A percentile compares a stretch with the other conserved stretches of the same genome.
These are phyloP conservation scores for Begonia peltatifolia DNA, from an alignment of 306 rosid genomes.

Conservation along the genomic window DNA sequence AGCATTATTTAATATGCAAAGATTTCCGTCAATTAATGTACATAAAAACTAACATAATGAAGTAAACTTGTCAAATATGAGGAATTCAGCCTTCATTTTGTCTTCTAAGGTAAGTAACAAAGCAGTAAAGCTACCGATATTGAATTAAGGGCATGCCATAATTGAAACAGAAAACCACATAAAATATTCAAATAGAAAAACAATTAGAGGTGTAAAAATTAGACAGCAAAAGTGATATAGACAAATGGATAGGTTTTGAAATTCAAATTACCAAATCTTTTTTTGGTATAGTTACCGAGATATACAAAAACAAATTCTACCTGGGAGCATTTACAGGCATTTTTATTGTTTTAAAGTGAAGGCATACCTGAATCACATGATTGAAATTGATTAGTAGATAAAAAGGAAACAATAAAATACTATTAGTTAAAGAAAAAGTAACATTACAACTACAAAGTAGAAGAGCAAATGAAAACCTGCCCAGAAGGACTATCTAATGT, in stretches of 20 bases:
- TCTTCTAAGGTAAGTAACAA: too few relatives aligned
- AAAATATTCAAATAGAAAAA: too few relatives aligned
- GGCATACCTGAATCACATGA: conserved; percentile 70
- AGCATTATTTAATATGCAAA: too few relatives aligned
- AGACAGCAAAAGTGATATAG: too few relatives aligned
- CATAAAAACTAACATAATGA: too few relatives aligned
- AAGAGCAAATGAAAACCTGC: conserved; percentile 42
- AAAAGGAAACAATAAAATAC: conserved; percentile 4
- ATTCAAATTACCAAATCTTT: not conserved
- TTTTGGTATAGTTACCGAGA: not conserved
- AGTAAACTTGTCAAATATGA: too few relatives aligned
- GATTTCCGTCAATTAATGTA: too few relatives aligned
- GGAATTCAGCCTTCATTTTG: too few relatives aligned
- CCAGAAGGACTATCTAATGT: conserved; percentile 78
- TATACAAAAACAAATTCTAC: conserved; percentile 21
- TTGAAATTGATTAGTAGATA: conserved; percentile 13
- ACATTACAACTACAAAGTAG: conserved; percentile 4
- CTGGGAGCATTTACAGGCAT: conserved; percentile 50
- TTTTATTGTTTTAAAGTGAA: conserved; percentile 57
- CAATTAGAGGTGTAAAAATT: too few relatives aligned
- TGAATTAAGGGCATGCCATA: too few relatives aligned
- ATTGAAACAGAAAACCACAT: too few relatives aligned
- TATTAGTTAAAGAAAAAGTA: conserved; percentile 1
- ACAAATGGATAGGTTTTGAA: not conserved
- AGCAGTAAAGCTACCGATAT: too few relatives aligned